These are phyloP conservation scores for Copromyces sp. DNA, from an alignment of 495 filamentous ascomycete genomes.

Conservation along the genomic window DNA sequence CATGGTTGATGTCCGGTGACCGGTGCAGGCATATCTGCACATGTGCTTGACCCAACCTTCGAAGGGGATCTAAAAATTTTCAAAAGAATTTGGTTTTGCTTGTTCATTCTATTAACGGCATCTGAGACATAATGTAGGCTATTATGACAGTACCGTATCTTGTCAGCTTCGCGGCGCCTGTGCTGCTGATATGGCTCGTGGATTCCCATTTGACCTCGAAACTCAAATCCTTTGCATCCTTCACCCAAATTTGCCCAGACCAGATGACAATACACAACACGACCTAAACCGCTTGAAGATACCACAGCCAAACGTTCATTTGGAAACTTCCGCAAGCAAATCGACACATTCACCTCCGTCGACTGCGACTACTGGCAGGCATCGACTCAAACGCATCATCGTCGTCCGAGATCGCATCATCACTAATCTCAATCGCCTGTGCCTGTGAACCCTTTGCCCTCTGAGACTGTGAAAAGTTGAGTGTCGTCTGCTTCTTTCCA, in stretches of 20 bases:
- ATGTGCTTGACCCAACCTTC: not conserved
- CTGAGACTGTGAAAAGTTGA: conserved; percentile 60
- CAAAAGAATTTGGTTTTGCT: not conserved
- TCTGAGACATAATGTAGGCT: not conserved
- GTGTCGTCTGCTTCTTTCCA: conserved; percentile 51
- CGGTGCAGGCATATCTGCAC: not conserved
- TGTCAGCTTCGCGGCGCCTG: not conserved
- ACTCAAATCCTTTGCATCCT: not conserved
- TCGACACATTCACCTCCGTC: not conserved
- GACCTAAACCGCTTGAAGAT: not conserved
- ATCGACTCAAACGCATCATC: conserved; percentile 71
- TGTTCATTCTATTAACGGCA: too few relatives aligned
- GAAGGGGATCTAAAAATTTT: not conserved
- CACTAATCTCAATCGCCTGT: conserved; percentile 50
- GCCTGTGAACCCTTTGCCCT: conserved; percentile 35
- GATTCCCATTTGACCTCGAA: not conserved
- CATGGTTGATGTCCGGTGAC: not conserved
- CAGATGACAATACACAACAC: not conserved
- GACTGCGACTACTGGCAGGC: conserved; percentile 25
- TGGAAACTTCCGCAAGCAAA: too few relatives aligned
- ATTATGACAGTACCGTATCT: not conserved
- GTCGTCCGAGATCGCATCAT: conserved; percentile 66
- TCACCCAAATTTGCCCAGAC: not conserved
- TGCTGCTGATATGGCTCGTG: not conserved
- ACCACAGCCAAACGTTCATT: not conserved